These are phyloP conservation scores for Gossypium sturtianum DNA, from an alignment of 345 rosid genomes.

Conservation along the genomic window DNA sequence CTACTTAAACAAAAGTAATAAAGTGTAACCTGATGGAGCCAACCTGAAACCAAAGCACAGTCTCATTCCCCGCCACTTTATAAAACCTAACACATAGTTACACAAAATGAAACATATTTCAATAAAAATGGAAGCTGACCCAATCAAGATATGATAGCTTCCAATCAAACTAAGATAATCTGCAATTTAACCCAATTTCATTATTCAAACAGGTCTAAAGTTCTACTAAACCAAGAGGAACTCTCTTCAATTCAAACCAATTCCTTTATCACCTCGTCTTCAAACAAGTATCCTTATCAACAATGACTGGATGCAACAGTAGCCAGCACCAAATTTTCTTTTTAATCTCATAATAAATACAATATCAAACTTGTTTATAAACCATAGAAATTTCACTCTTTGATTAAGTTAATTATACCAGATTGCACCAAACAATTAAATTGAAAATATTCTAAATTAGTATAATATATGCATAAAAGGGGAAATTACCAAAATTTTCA, in stretches of 20 bases:
- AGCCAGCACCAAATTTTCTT: background rate
- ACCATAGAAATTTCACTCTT: background rate
- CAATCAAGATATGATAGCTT: background rate
- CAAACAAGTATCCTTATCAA: background rate
- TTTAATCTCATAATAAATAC: background rate
- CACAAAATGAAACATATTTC: background rate
- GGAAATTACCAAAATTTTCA: background rate
- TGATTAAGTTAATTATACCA: background rate
- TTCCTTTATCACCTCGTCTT: too few species aligned
- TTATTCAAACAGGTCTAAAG: background rate
- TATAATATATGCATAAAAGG: background rate
- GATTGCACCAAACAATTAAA: background rate
- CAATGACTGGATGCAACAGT: background rate
- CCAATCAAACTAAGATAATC: background rate
- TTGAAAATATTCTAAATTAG: background rate
- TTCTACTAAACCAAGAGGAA: background rate
- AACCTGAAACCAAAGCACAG: constrained; percentile 99
- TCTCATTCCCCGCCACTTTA: constrained; percentile 53
- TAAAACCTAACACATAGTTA: constrained; percentile 56
- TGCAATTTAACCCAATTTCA: background rate
- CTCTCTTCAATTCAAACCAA: too few species aligned
- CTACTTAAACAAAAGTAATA: constrained; percentile 31
- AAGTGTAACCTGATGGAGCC: constrained; percentile 89
- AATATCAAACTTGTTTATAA: background rate
- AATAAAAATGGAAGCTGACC: constrained; percentile 4